These are phyloP conservation scores for Epichloe amarillans DNA, from an alignment of 2,329 filamentous ascomycete species.

Conservation along the genomic window DNA sequence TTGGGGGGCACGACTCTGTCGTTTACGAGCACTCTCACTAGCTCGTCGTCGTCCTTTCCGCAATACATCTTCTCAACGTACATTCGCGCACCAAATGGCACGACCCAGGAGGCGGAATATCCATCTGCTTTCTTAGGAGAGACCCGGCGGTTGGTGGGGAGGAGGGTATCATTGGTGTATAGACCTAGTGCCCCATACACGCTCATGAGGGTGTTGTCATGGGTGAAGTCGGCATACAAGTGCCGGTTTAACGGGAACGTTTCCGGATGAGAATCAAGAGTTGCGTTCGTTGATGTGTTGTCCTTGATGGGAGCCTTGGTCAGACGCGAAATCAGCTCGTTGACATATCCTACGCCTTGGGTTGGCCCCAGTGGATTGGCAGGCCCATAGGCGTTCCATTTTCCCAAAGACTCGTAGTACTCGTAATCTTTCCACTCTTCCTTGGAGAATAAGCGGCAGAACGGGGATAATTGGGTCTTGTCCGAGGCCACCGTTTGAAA, in stretches of 20 bases:
- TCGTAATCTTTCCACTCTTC: constrained; percentile 68
- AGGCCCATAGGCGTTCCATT: constrained; percentile 70
- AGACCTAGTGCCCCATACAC: constrained; percentile 67
- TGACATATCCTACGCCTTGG: constrained; percentile 76
- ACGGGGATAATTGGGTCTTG: constrained; percentile 41
- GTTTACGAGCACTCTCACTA: constrained; percentile 71
- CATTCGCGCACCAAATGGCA: constrained; percentile 68
- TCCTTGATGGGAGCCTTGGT: constrained; percentile 57
- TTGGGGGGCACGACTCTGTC: constrained; percentile 64
- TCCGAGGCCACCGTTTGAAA: constrained; percentile 63
- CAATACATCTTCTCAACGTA: constrained; percentile 86
- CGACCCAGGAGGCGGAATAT: constrained; percentile 64
- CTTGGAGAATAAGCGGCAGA: constrained; percentile 62
- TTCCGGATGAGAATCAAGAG: constrained; percentile 50
- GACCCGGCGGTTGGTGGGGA: constrained; percentile 37
- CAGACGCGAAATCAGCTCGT: constrained; percentile 74
- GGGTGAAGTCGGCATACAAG: constrained; percentile 81
- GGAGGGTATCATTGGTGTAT: constrained; percentile 50
- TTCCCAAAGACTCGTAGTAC: constrained; percentile 67
- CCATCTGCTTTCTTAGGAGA: constrained; percentile 44
- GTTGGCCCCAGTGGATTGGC: constrained; percentile 71
- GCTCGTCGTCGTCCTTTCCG: constrained; percentile 40
- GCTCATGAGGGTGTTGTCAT: constrained; percentile 76
- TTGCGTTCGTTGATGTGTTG: constrained; percentile 62
- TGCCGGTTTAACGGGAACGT: constrained; percentile 60